phyloP scores from a whole-genome alignment of 306 rosid genomes.

The Potentilla sterilis region DNA sequence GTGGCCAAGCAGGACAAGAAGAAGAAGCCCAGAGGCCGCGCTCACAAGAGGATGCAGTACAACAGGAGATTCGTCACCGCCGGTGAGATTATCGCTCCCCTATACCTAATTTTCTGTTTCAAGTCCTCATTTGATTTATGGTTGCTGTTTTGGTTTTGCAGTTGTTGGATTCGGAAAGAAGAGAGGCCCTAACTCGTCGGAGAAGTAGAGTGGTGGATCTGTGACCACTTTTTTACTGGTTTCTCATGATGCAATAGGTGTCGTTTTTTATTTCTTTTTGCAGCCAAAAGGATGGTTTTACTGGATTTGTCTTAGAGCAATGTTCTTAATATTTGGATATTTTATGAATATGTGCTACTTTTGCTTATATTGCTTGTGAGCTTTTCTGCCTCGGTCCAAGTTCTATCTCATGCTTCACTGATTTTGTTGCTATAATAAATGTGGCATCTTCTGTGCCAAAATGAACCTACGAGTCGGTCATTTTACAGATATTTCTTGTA shows the following conservation, averaged over 20 bases:
- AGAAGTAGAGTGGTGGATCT: constrained; percentile 34
- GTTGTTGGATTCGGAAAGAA: constrained; percentile 60
- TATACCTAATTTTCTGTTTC: too few relatives aligned
- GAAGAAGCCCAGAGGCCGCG: constrained; percentile 63
- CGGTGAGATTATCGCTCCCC: background rate
- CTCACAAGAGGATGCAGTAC: constrained; percentile 67
- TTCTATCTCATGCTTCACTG: background rate
- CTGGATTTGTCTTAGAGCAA: background rate
- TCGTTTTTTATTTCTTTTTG: background rate
- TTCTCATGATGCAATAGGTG: constrained; percentile 4
- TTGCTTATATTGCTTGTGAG: background rate
- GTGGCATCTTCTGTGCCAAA: background rate
- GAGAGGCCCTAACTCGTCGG: constrained; percentile 62
- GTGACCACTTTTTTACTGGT: background rate
- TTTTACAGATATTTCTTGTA: background rate
- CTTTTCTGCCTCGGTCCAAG: background rate
- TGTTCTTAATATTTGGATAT: background rate
- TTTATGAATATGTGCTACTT: constrained; percentile 1
- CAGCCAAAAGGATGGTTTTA: background rate
- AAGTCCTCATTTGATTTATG: too few relatives aligned
- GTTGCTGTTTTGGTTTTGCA: constrained; percentile 10
- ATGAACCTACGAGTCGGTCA: too few relatives aligned
- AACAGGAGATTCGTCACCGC: constrained; percentile 67
- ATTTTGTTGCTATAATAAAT: background rate
- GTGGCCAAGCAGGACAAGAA: constrained; percentile 69